Base-by-base conservation (phyloP, 352 stramenopile species). In the Phytopythium chamaehyphon region DNA sequence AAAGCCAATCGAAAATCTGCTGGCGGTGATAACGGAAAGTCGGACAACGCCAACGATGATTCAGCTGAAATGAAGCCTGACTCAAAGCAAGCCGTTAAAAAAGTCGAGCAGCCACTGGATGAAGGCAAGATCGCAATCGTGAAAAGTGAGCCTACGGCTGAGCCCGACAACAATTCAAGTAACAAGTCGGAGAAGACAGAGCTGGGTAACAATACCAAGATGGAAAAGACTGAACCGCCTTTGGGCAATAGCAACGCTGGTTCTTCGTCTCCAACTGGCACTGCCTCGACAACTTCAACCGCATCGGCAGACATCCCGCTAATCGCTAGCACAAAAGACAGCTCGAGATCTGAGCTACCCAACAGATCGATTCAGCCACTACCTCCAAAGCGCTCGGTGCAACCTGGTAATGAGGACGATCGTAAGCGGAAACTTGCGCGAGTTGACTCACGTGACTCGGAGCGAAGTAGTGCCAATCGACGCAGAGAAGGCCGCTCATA, bases 1-100 rank as follows among this genome's bases (percentile, higher is more conserved):
- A 90, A 88, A 53, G 54, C 66, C 11, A 57, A 54, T 11, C 67
- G 64, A 47, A 90, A 87, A 45, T 35, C 59, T 40, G 23, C 22
- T 47, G 22, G 35, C 23, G 47, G 18, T 21, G 18, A n/a, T 16
- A 45, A 15, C 19, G 28, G 28, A 33, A 15, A 26, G 11, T 18
- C 16, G 6, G 9, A 14, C 42, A 48, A 15, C 15, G 14, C 26
- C 22, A 38, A 33, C 5, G 28, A 33, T 33, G 28, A 33, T 33
- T 33, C 28, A 33, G 28, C 28, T 33, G 9, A 33, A 33, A 9
- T 9, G 28, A 33, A 33, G 28, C 5, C 28, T 33, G 28, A 9
- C 28, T 33, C 28, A 9, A 33, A 33, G 5, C 28, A 33, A 33
- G 5, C 28, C 28, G 28, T 33, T 9, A 33, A 33, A 33, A 33